Evolutionary conservation across 2,329 filamentous ascomycete genomes (phyloP).

Genomic region (Neonectria sp.): DNA sequence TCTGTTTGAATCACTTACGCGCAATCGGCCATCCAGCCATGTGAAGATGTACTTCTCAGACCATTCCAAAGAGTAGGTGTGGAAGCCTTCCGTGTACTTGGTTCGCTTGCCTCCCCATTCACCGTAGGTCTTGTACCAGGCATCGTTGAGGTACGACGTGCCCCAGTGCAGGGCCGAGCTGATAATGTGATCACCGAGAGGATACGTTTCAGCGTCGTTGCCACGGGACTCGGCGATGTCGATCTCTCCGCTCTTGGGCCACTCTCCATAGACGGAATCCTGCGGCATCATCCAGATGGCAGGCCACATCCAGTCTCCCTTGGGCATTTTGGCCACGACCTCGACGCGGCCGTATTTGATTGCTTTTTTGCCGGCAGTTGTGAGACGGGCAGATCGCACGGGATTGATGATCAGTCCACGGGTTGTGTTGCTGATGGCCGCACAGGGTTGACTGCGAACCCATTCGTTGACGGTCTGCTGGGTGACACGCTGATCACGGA

Average conservation of each 20-base stretch:
- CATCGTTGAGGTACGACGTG: slow-evolving; percentile 45
- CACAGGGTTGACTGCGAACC: slow-evolving; percentile 47
- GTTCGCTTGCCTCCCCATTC: slow-evolving; percentile 50
- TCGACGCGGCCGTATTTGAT: slow-evolving; percentile 68
- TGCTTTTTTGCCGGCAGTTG: slow-evolving; percentile 61
- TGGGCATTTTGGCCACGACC: slow-evolving; percentile 66
- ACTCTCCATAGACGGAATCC: slow-evolving; percentile 63
- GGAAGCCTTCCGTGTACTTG: slow-evolving; percentile 58
- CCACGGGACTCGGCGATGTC: slow-evolving; percentile 67
- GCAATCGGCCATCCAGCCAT: slow-evolving; percentile 62
- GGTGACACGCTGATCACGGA: slow-evolving; percentile 33
- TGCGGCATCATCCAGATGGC: slow-evolving; percentile 63
- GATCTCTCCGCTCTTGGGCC: slow-evolving; percentile 69
- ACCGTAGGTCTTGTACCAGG: slow-evolving; percentile 50
- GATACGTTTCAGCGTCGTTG: slow-evolving; percentile 56
- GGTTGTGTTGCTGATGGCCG: slow-evolving; percentile 59
- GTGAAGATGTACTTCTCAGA: slow-evolving; percentile 66
- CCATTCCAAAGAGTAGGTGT: slow-evolving; percentile 68
- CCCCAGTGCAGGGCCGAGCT: slow-evolving; percentile 64
- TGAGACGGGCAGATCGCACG: slow-evolving; percentile 60
- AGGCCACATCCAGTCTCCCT: slow-evolving; percentile 70
- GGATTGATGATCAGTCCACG: slow-evolving; percentile 62
- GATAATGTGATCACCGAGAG: slow-evolving; percentile 55
- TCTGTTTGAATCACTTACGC: slow-evolving; percentile 46
- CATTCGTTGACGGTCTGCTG: slow-evolving; percentile 20